Evolutionary conservation across 768 basidiomycete species (phyloP).

Genomic region (Pseudohyphozyma bogoriensis): DNA sequence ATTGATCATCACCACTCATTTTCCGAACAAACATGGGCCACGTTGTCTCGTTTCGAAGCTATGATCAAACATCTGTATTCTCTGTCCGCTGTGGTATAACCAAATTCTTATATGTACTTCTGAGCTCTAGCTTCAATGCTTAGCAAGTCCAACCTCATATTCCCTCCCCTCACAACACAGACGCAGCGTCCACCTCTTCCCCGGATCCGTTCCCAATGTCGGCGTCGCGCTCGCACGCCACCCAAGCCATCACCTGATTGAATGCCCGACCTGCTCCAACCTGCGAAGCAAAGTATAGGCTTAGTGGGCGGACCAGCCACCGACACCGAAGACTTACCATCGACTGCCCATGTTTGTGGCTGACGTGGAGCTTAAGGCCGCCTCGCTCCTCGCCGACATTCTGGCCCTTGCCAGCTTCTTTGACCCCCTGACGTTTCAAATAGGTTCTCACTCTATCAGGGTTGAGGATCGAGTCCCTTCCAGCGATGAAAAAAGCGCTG

Average conservation of each 20-base stretch:
- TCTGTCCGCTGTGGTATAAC: neutral
- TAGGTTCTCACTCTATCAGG: constrained; percentile 57
- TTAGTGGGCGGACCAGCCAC: neutral
- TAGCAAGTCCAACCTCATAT: neutral
- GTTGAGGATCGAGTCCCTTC: constrained; percentile 66
- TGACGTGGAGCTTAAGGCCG: constrained; percentile 20
- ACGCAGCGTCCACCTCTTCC: neutral
- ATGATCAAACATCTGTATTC: too few relatives aligned
- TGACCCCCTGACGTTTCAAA: neutral
- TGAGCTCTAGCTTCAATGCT: neutral
- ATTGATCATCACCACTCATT: neutral
- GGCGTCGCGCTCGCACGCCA: constrained; percentile 3
- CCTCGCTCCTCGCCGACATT: constrained; percentile 7
- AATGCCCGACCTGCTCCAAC: neutral
- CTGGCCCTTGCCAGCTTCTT: neutral
- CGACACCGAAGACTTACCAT: neutral
- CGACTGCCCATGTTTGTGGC: constrained; percentile 16
- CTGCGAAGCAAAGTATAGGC: neutral
- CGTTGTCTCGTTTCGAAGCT: too few relatives aligned
- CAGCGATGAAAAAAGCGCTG: constrained; percentile 72
- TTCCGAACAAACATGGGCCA: neutral
- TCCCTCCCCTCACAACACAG: neutral
- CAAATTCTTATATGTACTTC: neutral
- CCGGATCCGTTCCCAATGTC: neutral
- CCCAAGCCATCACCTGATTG: constrained; percentile 18